Percentiles rank a stretch among this genome's conserved stretches.
Evolutionary conservation across 2,329 filamentous ascomycete genomes (phyloP).

Genomic region (Zasmidium citrigriseum): DNA sequence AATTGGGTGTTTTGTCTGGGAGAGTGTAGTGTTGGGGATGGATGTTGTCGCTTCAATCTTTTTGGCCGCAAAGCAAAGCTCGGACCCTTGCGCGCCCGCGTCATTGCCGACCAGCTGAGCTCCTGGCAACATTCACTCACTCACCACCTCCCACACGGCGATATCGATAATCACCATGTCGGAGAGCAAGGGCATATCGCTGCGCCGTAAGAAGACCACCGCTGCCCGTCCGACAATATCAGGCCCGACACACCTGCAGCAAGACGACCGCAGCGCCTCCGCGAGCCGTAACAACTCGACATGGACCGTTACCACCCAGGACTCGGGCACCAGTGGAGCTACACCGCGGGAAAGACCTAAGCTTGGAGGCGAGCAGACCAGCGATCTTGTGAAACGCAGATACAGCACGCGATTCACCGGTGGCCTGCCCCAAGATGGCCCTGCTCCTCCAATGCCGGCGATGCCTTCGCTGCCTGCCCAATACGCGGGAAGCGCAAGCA

Average conservation of each 20-base stretch:
- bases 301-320: conserved; percentile 22
- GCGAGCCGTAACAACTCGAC: conserved; percentile 25
- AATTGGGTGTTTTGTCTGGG: neutral
- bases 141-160: neutral
- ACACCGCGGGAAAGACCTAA: conserved; percentile 44
- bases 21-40: neutral
- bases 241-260: conserved; percentile 49
- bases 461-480: conserved; percentile 63
- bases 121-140: neutral
- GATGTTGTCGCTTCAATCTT: neutral
- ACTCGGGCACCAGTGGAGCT: conserved; percentile 19
- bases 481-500: conserved; percentile 43
- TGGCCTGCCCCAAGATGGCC: conserved; percentile 69
- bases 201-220: conserved; percentile 61
- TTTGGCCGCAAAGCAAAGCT: neutral
- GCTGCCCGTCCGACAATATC: conserved; percentile 59
- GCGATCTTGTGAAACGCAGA: conserved; percentile 87
- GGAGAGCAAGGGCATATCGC: conserved; percentile 59
- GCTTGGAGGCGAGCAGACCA: conserved; percentile 55
- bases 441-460: conserved; percentile 61
- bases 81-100: neutral
- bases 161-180: conserved; percentile 36
- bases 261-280: conserved; percentile 8
- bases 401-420: conserved; percentile 82
- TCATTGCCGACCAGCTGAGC: neutral